Evolutionary conservation across 2,329 filamentous ascomycete genomes (phyloP).

Genomic region (Plenodomus tracheiphilus): DNA sequence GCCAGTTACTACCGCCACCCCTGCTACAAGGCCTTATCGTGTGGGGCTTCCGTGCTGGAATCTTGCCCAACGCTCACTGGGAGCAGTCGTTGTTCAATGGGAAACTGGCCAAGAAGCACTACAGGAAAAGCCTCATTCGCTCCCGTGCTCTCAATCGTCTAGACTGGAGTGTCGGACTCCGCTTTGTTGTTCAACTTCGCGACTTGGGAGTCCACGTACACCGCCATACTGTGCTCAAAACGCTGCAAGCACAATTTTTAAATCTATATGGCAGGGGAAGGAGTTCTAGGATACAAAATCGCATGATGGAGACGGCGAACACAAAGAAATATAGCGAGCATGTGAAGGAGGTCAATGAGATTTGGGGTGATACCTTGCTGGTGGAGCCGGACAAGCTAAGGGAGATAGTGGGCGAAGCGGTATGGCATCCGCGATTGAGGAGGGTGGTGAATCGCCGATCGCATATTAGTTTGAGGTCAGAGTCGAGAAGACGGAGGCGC

Average conservation of each 20-base stretch:
- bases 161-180: conserved; percentile 35
- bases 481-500: neutral
- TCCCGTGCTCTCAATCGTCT: conserved; percentile 19
- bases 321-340: conserved; percentile 24
- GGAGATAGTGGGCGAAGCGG: neutral
- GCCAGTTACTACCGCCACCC: conserved; percentile 24
- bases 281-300: conserved; percentile 27
- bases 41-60: conserved; percentile 40
- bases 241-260: conserved; percentile 31
- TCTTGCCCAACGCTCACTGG: conserved; percentile 24
- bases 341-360: conserved; percentile 28
- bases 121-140: conserved; percentile 23
- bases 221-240: conserved; percentile 27
- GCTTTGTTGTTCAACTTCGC: conserved; percentile 31
- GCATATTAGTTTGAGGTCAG: neutral
- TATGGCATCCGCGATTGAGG: neutral
- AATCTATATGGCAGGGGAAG: conserved; percentile 33
- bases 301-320: conserved; percentile 28
- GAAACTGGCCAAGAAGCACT: conserved; percentile 26
- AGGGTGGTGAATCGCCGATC: neutral
- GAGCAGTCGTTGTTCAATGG: conserved; percentile 30
- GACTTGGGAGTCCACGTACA: conserved; percentile 33
- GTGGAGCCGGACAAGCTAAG: conserved; percentile 18
- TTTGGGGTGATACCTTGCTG: conserved; percentile 35
- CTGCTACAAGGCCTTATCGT: conserved; percentile 37